These are phyloP conservation scores for Pythium vanterpoolii DNA, from an alignment of 352 stramenopile species.

Conservation along the genomic window DNA sequence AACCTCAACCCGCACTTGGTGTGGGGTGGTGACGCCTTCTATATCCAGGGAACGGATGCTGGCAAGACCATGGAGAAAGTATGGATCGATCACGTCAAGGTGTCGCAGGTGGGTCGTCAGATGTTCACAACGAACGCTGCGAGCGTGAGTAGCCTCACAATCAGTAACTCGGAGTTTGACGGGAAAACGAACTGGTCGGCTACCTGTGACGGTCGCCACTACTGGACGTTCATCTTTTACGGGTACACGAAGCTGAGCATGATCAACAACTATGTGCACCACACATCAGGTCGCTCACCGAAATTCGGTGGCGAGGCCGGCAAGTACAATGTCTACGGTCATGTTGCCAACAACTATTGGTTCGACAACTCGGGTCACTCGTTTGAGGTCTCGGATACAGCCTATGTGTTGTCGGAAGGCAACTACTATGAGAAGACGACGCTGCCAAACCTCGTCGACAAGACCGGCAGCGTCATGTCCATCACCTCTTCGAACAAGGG, in stretches of 20 bases:
- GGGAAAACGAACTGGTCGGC: constrained; percentile 37
- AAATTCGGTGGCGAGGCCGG: constrained; percentile 31
- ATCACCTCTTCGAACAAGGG: constrained; percentile 6
- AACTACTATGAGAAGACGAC: constrained; percentile 45
- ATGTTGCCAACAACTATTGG: constrained; percentile 47
- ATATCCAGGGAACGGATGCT: constrained; percentile 23
- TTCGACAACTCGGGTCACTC: constrained; percentile 34
- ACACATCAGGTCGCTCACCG: constrained; percentile 37
- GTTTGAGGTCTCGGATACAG: constrained; percentile 33
- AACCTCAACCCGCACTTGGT: constrained; percentile 42
- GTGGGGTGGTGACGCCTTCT: constrained; percentile 29
- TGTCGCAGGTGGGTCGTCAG: constrained; percentile 32
- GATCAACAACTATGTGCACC: constrained; percentile 44
- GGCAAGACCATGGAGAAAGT: constrained; percentile 27
- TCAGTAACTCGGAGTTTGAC: constrained; percentile 58
- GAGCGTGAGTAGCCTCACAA: constrained; percentile 32
- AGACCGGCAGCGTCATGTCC: constrained; percentile 18
- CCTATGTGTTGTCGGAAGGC: constrained; percentile 35
- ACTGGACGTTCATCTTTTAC: constrained; percentile 44
- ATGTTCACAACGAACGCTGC: constrained; percentile 39
- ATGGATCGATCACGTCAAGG: constrained; percentile 52
- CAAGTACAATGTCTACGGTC: constrained; percentile 23
- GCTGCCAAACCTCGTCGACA: constrained; percentile 16
- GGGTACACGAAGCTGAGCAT: constrained; percentile 36
- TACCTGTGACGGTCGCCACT: constrained; percentile 49